Evolutionary conservation across 805 yeast species (phyloP).

Genomic region (Clavispora carvajalis): DNA sequence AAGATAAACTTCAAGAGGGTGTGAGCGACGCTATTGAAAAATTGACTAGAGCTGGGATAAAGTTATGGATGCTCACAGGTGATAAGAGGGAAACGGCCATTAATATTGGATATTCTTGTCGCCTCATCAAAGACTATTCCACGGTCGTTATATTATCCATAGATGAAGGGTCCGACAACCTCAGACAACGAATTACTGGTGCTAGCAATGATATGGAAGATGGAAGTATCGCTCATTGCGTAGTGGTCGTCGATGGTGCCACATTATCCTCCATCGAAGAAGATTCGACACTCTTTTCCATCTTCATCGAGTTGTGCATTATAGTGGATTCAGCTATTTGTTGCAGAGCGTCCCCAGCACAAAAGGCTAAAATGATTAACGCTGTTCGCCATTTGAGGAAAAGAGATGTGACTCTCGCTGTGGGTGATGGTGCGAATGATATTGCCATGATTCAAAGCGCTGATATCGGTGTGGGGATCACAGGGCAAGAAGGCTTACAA

Average conservation of each 20-base stretch:
- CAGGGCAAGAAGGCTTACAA: constrained; percentile 95
- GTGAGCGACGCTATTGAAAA: constrained; percentile 93
- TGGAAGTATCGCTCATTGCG: constrained; percentile 87
- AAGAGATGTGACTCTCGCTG: constrained; percentile 79
- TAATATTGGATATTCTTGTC: constrained; percentile 92
- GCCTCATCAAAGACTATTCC: constrained; percentile 87
- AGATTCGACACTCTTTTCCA: constrained; percentile 65
- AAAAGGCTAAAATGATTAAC: constrained; percentile 85
- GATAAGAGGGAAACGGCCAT: constrained; percentile 98
- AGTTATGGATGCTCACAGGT: constrained; percentile 98
- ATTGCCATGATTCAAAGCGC: constrained; percentile 99
- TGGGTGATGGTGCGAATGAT: constrained; percentile 99
- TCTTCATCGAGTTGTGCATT: constrained; percentile 81
- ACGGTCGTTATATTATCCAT: constrained; percentile 69
- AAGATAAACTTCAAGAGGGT: constrained; percentile 94
- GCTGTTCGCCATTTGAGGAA: constrained; percentile 69
- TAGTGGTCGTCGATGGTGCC: constrained; percentile 91
- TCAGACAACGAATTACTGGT: constrained; percentile 66
- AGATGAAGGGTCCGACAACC: constrained; percentile 45
- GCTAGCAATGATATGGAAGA: constrained; percentile 67
- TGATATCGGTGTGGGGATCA: constrained; percentile 94
- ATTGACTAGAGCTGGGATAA: constrained; percentile 86
- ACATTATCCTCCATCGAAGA: constrained; percentile 69
- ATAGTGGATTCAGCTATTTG: constrained; percentile 87
- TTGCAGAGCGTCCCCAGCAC: constrained; percentile 96